Evolutionary conservation across 2,329 filamentous ascomycete genomes (phyloP).

Genomic region (Cordyceps fumosorosea): DNA sequence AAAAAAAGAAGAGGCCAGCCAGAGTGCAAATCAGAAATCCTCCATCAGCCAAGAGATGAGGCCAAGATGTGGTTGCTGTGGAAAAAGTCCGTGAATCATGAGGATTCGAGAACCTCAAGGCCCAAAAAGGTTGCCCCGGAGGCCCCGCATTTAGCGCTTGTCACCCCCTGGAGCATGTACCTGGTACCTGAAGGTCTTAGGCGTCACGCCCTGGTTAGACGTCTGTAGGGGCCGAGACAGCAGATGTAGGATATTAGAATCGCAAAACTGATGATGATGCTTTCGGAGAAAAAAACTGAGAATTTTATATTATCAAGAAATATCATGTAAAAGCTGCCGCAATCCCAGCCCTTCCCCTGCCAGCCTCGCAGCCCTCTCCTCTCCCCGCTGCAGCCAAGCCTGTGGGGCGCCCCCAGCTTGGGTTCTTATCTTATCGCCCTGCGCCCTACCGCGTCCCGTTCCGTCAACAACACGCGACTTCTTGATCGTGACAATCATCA

Average conservation of each 20-base stretch:
- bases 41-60: neutral
- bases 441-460: neutral
- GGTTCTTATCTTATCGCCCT: constrained; percentile 9
- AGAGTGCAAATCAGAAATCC: neutral
- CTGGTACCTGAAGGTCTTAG: neutral
- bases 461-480: constrained; percentile 10
- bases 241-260: neutral
- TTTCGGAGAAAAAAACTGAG: neutral
- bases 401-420: neutral
- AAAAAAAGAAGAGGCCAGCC: neutral
- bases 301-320: neutral
- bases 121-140: neutral
- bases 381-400: neutral
- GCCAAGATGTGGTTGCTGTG: neutral
- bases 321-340: neutral
- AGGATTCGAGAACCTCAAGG: neutral
- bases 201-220: no score
- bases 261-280: neutral
- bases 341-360: neutral
- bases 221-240: neutral
- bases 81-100: neutral
- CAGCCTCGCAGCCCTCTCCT: neutral
- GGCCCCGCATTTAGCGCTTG: neutral
- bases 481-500: neutral
- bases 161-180: neutral